Percentiles rank a stretch among this genome's conserved stretches.
phyloP scores from a whole-genome alignment of 1,284 basidiomycete genomes.

The Omphalotus olearius region DNA sequence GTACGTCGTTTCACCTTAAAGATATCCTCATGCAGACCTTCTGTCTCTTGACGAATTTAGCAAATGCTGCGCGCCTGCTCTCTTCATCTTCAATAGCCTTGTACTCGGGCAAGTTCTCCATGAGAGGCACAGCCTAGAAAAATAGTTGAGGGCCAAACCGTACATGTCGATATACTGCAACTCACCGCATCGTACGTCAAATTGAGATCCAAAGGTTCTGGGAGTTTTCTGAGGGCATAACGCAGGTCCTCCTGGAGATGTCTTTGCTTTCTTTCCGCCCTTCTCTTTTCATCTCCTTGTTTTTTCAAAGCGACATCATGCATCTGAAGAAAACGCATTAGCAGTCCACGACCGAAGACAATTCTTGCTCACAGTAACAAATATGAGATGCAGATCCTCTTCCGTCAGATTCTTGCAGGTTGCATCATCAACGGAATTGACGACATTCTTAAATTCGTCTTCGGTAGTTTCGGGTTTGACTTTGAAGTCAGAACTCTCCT shows the following conservation, averaged over 20 bases:
- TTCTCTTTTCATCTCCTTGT: slow-evolving; percentile 75
- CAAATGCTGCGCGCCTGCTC: slow-evolving; percentile 72
- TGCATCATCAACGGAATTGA: slow-evolving; percentile 50
- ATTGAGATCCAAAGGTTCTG: slow-evolving; percentile 73
- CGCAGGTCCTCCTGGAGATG: slow-evolving; percentile 94
- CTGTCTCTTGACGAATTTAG: slow-evolving; percentile 83
- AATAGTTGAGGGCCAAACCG: slow-evolving; percentile 8
- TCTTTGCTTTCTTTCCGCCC: slow-evolving; percentile 78
- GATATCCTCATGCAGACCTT: slow-evolving; percentile 46
- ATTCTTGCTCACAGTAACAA: slow-evolving; percentile 52
- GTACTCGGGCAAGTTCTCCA: slow-evolving; percentile 80
- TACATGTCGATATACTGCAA: slow-evolving; percentile 12
- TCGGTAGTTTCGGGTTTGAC: slow-evolving; percentile 55
- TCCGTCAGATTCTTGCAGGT: slow-evolving; percentile 42
- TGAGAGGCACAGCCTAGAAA: slow-evolving; percentile 62
- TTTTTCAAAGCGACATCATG: slow-evolving; percentile 68
- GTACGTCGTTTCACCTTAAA: neutral
- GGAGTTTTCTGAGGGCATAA: slow-evolving; percentile 89
- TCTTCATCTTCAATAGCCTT: slow-evolving; percentile 82
- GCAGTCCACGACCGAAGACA: neutral
- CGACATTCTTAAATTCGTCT: slow-evolving; percentile 55
- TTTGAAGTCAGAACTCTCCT: slow-evolving; percentile 36
- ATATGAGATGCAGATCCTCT: slow-evolving; percentile 60
- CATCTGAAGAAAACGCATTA: slow-evolving; percentile 42
- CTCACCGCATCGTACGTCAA: slow-evolving; percentile 76